phyloP scores from a whole-genome alignment of 306 rosid species.

The Myrica gale region DNA sequence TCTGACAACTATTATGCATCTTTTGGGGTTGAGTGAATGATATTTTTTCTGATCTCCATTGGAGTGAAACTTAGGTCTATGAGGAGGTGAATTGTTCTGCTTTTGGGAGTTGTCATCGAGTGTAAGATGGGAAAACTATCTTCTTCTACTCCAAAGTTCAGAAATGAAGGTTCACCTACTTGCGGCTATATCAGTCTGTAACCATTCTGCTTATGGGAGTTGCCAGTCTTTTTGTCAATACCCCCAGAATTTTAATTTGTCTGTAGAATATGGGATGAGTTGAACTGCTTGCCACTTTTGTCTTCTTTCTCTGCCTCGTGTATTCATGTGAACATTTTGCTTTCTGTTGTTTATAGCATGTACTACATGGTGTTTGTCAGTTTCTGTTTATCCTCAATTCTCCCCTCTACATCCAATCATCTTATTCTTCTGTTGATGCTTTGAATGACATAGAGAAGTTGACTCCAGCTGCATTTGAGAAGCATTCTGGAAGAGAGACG shows the following conservation, averaged over 20 bases:
- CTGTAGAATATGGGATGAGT: conserved; percentile 1
- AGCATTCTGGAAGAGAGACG: conserved; percentile 96
- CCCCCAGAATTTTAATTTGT: background rate
- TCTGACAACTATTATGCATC: conserved; percentile 12
- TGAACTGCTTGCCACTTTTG: background rate
- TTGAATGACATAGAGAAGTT: conserved; percentile 54
- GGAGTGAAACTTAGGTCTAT: conserved; percentile 2
- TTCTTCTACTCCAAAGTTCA: background rate
- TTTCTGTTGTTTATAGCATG: conserved; percentile 10
- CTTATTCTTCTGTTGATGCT: conserved; percentile 11
- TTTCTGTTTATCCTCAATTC: background rate
- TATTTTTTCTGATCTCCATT: conserved; percentile 20
- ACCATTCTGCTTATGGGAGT: background rate
- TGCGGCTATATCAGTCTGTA: background rate
- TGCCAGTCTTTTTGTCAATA: background rate
- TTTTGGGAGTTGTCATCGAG: conserved; percentile 15
- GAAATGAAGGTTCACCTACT: conserved; percentile 1
- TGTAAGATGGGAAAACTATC: background rate
- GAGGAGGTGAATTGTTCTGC: conserved; percentile 14
- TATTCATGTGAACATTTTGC: conserved; percentile 16
- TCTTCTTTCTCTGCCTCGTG: conserved; percentile 15
- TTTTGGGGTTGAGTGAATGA: background rate
- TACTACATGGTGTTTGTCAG: conserved; percentile 10
- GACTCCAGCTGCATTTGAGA: conserved; percentile 95
- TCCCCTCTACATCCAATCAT: conserved; percentile 24